Evolutionary conservation across 78 protist genomes (phyloP), one percentile per base, ranked within the genome.

Genomic region (Dictyostelium purpureum): DNA sequence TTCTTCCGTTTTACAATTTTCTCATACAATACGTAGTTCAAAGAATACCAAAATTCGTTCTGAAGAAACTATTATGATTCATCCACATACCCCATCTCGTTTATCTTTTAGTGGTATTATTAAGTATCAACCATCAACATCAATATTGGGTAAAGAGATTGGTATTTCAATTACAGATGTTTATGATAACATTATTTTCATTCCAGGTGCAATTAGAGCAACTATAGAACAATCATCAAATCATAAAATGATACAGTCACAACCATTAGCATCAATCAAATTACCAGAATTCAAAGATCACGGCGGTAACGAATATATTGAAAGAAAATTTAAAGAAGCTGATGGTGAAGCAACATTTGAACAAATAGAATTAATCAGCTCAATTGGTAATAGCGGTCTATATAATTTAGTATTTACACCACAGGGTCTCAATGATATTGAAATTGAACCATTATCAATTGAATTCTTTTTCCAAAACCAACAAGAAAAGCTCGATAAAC

Each of bases 301-400:
- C 11, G 21, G 31, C 7, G 54, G 54, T 40, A 19, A n/a, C 1
- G 7, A 7, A 6, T 24, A 75, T 35, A 19, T 24, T 14, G 81
- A 75, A 24, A 47, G 16, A 35, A 3, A 26, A 19, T 75, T 75
- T 52, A 75, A 75, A 11, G 1, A 56, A 9, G 33, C 16, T 28
- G 70, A 35, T 57, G 85, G 85, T 42, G 69, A 77, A 7, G 92
- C 92, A 0, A 47, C 66, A 18, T 85, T 85, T 57, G 67, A 57
- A 18, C 16, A 33, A 21, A 3, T 85, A 6, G 31, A 43, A 11
- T 66, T 85, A 3, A 40, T 33, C 10, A 82, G 61, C 10, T 43
- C 61, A 0, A 38, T 85, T 26, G 92, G 92, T 35, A 35, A 35
- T 1, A 71, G 74, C 14, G 79, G 79, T 10, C 56, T 76, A 14